These are phyloP conservation scores for Boletellus emodensis DNA, from an alignment of 768 basidiomycete species.

Conservation along the genomic window DNA sequence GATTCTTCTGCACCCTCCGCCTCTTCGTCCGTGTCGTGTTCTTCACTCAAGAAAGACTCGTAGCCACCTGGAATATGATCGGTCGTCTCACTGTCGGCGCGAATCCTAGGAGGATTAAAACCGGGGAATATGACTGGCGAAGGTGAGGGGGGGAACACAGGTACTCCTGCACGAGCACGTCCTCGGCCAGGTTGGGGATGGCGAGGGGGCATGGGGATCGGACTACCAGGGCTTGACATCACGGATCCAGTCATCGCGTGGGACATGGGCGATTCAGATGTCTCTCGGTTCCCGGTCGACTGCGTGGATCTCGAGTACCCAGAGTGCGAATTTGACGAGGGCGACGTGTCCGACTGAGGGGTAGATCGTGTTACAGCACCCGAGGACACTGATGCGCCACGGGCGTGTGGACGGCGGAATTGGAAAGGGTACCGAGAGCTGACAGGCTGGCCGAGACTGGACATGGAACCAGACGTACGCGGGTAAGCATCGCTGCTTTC, in stretches of 20 bases:
- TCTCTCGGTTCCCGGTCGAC: constrained; percentile 59
- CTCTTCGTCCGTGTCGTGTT: constrained; percentile 30
- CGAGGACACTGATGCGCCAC: constrained; percentile 43
- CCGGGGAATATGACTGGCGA: constrained; percentile 33
- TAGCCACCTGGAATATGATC: constrained; percentile 27
- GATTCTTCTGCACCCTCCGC: constrained; percentile 32
- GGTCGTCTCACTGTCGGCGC: constrained; percentile 28
- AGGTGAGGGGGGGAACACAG: constrained; percentile 34
- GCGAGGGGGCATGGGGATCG: constrained; percentile 49
- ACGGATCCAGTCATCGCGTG: constrained; percentile 35
- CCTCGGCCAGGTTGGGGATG: constrained; percentile 40
- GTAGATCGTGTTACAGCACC: constrained; percentile 39
- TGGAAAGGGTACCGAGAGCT: constrained; percentile 67
- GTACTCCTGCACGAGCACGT: constrained; percentile 39
- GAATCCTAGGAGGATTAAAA: constrained; percentile 21
- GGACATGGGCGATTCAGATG: constrained; percentile 54
- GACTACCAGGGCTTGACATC: constrained; percentile 33
- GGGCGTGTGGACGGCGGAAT: constrained; percentile 44
- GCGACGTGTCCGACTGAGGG: constrained; percentile 34
- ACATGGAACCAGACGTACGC: constrained; percentile 78
- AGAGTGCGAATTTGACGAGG: constrained; percentile 38
- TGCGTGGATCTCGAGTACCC: constrained; percentile 46
- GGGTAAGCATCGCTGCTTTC: constrained; percentile 53
- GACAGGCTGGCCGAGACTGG: constrained; percentile 77
- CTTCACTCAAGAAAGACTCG: constrained; percentile 31